Base-by-base conservation (phyloP, 352 stramenopile species). In the Phytophthora agathidicida region DNA sequence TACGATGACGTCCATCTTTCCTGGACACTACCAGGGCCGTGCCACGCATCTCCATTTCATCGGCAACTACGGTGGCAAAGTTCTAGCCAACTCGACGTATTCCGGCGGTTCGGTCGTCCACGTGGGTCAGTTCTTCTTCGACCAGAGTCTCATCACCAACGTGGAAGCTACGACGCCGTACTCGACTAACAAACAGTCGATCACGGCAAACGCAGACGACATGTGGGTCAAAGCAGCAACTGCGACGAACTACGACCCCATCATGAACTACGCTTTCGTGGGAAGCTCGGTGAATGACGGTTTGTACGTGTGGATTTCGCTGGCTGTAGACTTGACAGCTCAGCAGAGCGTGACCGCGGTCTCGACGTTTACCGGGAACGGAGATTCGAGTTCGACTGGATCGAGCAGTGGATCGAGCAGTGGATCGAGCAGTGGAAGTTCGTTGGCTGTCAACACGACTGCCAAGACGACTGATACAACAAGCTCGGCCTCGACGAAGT, bases 61-160 rank as follows among this genome's bases (percentile, higher is more conserved):
- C 26, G 62, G 45, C 22, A 67, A 57, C 23, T 55, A 63, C 22
- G 47, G 36, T 2, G 62, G 62, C 1, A 53, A 28, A 3, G 62
- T 71, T 23, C 56, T 67, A 1, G 22, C 41, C 4, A 68, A 71
- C 43, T 48, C 54, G 8, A 71, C 62, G 0, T 71, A 71, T 32
- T 56, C 56, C 8, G 62, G 62, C 13, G 45, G 44, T 1, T 66
- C 52, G 11, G 47, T 63, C 3, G 46, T 56, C 0, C 62, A 67
- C 20, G 62, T 71, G 7, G 56, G 56, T 20, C 62, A 71, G 37
- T 61, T 67, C 38, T 71, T 63, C 50, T 68, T 71, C 30, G 56
- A 71, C 38, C 56, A 71, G 30, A 42, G 56, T 10, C 44, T 72
- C 14, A 65, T 68, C 24, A 58, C 56, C 17, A 32, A 30, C 3